phyloP scores from a whole-genome alignment of 108 stramenopile genomes.

The Pseudonitzschia multiseries region DNA sequence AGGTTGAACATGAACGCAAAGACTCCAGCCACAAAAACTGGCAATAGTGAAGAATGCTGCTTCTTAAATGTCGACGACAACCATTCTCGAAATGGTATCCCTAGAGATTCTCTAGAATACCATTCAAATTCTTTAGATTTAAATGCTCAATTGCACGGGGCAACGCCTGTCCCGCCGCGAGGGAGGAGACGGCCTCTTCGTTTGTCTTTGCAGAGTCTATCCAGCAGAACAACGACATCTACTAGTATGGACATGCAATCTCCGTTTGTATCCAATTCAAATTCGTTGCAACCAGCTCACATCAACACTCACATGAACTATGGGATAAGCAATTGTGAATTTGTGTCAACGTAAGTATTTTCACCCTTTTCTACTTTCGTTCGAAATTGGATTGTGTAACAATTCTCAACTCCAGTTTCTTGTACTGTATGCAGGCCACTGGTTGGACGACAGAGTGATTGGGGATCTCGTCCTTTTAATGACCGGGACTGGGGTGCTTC shows the following conservation, averaged over 20 bases:
- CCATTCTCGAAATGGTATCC: not conserved
- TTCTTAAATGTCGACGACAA: not conserved
- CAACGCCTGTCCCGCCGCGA: constrained; percentile 27
- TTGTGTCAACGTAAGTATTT: constrained; percentile 21
- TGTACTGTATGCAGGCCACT: constrained; percentile 50
- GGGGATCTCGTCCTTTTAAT: constrained; percentile 71
- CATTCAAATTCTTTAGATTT: constrained; percentile 33
- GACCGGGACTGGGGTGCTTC: constrained; percentile 83
- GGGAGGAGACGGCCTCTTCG: constrained; percentile 20
- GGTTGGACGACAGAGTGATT: constrained; percentile 49
- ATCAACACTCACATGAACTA: not conserved
- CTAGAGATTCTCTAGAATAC: constrained; percentile 32
- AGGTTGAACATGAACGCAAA: constrained; percentile 25
- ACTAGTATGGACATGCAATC: constrained; percentile 1
- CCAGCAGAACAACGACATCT: constrained; percentile 4
- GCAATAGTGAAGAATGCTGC: constrained; percentile 3
- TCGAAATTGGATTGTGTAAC: not conserved
- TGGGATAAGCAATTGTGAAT: not conserved
- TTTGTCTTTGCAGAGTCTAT: constrained; percentile 24
- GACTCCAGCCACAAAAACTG: constrained; percentile 5
- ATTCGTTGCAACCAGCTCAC: constrained; percentile 2
- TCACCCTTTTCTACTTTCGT: not conserved
- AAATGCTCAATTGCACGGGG: constrained; percentile 37
- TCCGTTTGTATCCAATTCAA: constrained; percentile 12
- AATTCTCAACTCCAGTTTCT: constrained; percentile 7